Percentiles rank a stretch among this genome's conserved stretches.
These are phyloP conservation scores for Colletotrichum phormii DNA, from an alignment of 2,329 filamentous ascomycete species.

Conservation along the genomic window DNA sequence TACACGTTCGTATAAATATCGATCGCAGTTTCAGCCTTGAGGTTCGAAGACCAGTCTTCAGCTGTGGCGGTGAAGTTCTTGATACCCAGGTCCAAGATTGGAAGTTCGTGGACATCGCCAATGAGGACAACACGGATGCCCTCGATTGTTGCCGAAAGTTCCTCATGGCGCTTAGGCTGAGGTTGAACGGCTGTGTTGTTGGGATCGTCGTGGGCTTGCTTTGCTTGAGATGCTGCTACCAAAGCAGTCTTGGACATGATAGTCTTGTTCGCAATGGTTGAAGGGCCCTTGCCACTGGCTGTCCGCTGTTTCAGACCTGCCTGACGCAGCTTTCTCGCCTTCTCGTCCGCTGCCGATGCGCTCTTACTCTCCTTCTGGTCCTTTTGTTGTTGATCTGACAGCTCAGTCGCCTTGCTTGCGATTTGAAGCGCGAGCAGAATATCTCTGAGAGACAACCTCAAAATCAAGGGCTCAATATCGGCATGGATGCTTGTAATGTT, in stretches of 20 bases:
- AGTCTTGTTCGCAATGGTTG: conserved; percentile 59
- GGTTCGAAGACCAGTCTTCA: conserved; percentile 88
- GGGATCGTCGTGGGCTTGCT: conserved; percentile 32
- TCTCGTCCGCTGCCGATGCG: conserved; percentile 59
- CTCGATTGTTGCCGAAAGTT: conserved; percentile 86
- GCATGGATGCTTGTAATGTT: conserved; percentile 84
- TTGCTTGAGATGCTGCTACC: conserved; percentile 45
- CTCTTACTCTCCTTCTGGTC: conserved; percentile 58
- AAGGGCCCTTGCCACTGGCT: conserved; percentile 66
- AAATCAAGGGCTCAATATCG: conserved; percentile 89
- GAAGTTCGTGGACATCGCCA: conserved; percentile 94
- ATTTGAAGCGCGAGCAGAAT: conserved; percentile 96
- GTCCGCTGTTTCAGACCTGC: conserved; percentile 65
- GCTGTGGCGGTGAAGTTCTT: conserved; percentile 89
- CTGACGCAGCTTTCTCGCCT: conserved; percentile 64
- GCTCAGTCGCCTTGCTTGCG: conserved; percentile 87
- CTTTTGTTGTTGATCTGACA: conserved; percentile 75
- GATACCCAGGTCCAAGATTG: conserved; percentile 92
- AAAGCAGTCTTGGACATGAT: conserved; percentile 49
- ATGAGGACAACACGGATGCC: conserved; percentile 94
- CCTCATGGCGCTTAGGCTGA: conserved; percentile 67
- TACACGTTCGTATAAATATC: conserved; percentile 97
- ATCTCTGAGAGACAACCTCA: conserved; percentile 91
- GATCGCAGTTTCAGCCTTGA: conserved; percentile 90
- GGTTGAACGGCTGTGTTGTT: conserved; percentile 15